phyloP scores from a whole-genome alignment of 2,329 filamentous ascomycete genomes.

The Madurella fahalii region DNA sequence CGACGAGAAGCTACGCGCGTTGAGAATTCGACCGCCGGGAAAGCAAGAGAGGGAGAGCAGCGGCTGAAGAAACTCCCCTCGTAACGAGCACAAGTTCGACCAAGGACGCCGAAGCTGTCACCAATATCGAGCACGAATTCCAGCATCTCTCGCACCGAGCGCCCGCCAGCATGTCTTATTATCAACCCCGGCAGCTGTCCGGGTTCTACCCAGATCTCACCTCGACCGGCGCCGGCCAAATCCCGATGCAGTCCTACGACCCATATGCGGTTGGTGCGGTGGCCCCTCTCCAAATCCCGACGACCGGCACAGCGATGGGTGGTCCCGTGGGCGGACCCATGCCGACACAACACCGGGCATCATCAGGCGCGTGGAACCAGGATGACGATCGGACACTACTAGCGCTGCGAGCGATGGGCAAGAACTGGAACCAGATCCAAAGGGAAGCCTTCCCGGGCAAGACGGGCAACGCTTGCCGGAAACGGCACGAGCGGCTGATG shows the following conservation, averaged over 20 bases:
- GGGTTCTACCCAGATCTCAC: constrained; percentile 33
- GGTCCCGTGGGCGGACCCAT: constrained; percentile 28
- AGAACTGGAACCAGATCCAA: constrained; percentile 83
- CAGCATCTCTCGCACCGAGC: constrained; percentile 24
- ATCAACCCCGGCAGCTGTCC: constrained; percentile 26
- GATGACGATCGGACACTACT: constrained; percentile 72
- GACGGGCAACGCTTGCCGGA: constrained; percentile 79
- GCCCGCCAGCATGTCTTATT: constrained; percentile 32
- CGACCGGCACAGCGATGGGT: constrained; percentile 22
- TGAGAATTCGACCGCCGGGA: constrained; percentile 16
- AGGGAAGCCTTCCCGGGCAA: constrained; percentile 72
- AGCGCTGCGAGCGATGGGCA: constrained; percentile 64
- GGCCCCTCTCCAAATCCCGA: constrained; percentile 29
- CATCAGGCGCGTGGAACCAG: constrained; percentile 66
- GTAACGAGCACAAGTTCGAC: constrained; percentile 31
- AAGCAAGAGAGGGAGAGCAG: neutral
- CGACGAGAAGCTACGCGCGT: constrained; percentile 1
- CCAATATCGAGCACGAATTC: constrained; percentile 24
- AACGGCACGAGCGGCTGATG: constrained; percentile 80
- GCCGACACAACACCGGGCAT: constrained; percentile 47
- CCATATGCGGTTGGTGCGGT: constrained; percentile 35
- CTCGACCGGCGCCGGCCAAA: constrained; percentile 24
- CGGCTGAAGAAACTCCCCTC: constrained; percentile 11
- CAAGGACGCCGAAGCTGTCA: constrained; percentile 29
- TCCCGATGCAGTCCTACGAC: constrained; percentile 31